Percentiles rank a stretch among this genome's conserved stretches.
These are phyloP conservation scores for Pugionium cornutum DNA, from an alignment of 345 rosid genomes.

Conservation along the genomic window DNA sequence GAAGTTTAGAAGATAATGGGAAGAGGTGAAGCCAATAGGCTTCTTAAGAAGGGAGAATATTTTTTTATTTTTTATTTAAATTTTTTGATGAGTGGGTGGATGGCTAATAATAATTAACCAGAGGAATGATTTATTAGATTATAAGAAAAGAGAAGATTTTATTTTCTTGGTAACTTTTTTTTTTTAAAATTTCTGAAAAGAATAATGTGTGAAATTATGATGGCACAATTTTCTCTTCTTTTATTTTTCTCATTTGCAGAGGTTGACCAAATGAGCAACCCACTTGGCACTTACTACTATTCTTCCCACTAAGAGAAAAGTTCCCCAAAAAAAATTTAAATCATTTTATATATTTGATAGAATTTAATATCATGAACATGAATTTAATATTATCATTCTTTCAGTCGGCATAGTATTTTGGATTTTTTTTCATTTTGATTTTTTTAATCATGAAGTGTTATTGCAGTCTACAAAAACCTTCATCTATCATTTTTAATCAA, in stretches of 20 bases:
- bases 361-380: conserved; percentile 1
- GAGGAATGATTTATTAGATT: conserved; percentile 46
- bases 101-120: conserved; percentile 68
- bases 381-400: conserved; percentile 8
- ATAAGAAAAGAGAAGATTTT: background rate
- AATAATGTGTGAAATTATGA: conserved; percentile 52
- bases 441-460: background rate
- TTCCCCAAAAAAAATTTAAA: background rate
- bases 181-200: background rate
- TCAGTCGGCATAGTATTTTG: conserved; percentile 21
- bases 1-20: conserved; percentile 40
- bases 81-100: conserved; percentile 52
- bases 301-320: conserved; percentile 49
- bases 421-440: background rate
- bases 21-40: conserved; percentile 40
- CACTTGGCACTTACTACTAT: conserved; percentile 39
- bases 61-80: conserved; percentile 14
- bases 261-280: conserved; percentile 87
- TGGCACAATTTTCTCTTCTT: conserved; percentile 33
- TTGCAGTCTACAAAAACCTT: background rate
- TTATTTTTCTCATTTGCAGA: conserved; percentile 46
- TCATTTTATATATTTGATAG: conserved; percentile 43
- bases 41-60: conserved; percentile 48
- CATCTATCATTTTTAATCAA: background rate
- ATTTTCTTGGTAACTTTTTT: conserved; percentile 7